Conservation (phyloP, 805 yeast genomes). For the Pichia californica region DNA sequence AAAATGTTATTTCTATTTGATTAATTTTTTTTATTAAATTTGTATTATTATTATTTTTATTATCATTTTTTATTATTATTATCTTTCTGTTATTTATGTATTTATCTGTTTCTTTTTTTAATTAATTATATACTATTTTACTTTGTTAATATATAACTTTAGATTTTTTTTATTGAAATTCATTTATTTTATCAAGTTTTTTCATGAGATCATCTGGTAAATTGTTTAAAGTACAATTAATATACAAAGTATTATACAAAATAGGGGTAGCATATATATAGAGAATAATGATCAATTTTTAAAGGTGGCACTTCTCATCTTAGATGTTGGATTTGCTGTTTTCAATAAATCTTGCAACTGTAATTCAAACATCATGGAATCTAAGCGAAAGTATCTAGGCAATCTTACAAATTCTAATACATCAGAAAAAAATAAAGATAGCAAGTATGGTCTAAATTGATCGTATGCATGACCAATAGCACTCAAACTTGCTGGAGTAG, state of each 20-base stretch:
- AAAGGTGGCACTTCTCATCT: background rate
- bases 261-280: background rate
- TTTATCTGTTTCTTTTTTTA: background rate
- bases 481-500: background rate
- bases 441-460: conserved; percentile 18
- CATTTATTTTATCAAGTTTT: too few relatives aligned
- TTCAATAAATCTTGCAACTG: conserved; percentile 16
- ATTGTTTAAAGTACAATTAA: too few relatives aligned
- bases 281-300: background rate
- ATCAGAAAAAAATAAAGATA: conserved; percentile 15
- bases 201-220: too few relatives aligned
- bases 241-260: too few relatives aligned
- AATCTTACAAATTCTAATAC: conserved; percentile 18
- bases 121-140: too few relatives aligned
- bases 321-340: background rate
- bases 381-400: conserved; percentile 19
- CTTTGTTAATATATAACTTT: too few relatives aligned
- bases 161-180: too few relatives aligned
- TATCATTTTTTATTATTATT: background rate
- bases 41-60: background rate
- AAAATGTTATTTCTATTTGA: conserved; percentile 44
- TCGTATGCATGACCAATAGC: conserved; percentile 13
- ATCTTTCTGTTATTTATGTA: background rate
- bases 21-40: background rate
- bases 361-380: conserved; percentile 20